These are phyloP conservation scores for Alternaria metachromatica DNA, from an alignment of 2,329 filamentous ascomycete species.

Conservation along the genomic window DNA sequence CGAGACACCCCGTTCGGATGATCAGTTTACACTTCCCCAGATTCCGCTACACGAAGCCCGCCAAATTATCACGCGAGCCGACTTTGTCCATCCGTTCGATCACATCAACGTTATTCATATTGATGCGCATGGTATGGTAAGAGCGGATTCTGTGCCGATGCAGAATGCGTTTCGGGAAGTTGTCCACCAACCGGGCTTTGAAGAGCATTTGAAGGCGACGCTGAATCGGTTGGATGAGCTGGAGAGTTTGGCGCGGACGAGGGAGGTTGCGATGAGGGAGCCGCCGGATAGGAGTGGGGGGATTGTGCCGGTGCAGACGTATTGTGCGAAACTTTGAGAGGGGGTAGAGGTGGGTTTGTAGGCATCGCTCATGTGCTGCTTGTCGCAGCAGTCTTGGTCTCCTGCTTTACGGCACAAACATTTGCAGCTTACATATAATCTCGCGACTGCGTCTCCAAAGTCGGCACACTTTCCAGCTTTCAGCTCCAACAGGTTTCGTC, in stretches of 20 bases:
- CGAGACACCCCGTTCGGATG: slow-evolving; percentile 60
- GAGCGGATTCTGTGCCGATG: slow-evolving; percentile 95
- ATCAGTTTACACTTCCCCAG: slow-evolving; percentile 76
- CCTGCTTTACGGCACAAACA: no score
- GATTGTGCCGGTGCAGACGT: slow-evolving; percentile 38
- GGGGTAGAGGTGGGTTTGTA: not conserved
- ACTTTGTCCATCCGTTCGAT: slow-evolving; percentile 91
- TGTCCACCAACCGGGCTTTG: slow-evolving; percentile 76
- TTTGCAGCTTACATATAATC: no score
- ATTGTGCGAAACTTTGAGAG: slow-evolving; percentile 33
- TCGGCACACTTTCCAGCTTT: no score
- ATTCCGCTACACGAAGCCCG: slow-evolving; percentile 56
- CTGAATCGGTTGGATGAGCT: slow-evolving; percentile 85
- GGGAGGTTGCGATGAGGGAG: slow-evolving; percentile 92
- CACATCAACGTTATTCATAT: slow-evolving; percentile 95
- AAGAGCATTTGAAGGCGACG: slow-evolving; percentile 80
- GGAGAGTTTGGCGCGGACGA: slow-evolving; percentile 87
- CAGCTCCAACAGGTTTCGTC: no score
- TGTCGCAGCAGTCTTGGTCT: no score
- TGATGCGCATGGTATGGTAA: slow-evolving; percentile 81
- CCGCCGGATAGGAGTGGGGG: slow-evolving; percentile 36
- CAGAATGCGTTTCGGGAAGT: slow-evolving; percentile 88
- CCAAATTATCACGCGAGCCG: slow-evolving; percentile 91
- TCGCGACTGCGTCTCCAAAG: no score
- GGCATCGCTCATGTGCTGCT: not conserved